Conservation (phyloP, 1,284 basidiomycete genomes). For the Tylopilus orsonianus region DNA sequence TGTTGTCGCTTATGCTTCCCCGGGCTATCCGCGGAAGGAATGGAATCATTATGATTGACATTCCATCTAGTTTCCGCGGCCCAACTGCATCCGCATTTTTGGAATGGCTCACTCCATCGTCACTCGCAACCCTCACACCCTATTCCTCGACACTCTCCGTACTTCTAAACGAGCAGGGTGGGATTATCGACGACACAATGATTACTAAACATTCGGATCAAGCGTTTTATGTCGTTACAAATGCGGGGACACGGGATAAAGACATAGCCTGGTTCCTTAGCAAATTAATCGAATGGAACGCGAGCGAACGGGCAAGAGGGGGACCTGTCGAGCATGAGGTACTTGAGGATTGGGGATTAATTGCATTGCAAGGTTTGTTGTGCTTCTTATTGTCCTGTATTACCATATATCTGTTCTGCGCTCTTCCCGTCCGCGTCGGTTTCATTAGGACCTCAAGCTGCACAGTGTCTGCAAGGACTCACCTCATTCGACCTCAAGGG, state of each 20-base stretch:
- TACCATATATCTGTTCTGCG: not conserved
- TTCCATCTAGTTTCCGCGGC: slow-evolving; percentile 58
- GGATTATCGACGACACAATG: slow-evolving; percentile 94
- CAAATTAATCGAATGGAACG: slow-evolving; percentile 78
- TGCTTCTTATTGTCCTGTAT: not conserved
- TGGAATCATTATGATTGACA: not conserved
- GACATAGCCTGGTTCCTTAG: slow-evolving; percentile 80
- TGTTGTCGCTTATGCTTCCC: not conserved
- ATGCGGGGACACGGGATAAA: slow-evolving; percentile 83
- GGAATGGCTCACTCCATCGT: slow-evolving; percentile 83
- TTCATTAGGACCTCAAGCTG: slow-evolving; percentile 76
- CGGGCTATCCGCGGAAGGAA: not conserved
- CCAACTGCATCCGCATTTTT: slow-evolving; percentile 76
- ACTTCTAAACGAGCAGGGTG: slow-evolving; percentile 84
- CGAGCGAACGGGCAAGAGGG: slow-evolving; percentile 43
- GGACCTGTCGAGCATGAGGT: slow-evolving; percentile 79
- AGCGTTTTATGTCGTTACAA: slow-evolving; percentile 94
- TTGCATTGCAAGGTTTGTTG: slow-evolving; percentile 82
- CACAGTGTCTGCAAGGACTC: slow-evolving; percentile 72
- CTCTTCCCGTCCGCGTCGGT: not conserved
- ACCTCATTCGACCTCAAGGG: slow-evolving; percentile 72
- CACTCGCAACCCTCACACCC: slow-evolving; percentile 63
- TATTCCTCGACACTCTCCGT: slow-evolving; percentile 85
- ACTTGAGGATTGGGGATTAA: slow-evolving; percentile 82
- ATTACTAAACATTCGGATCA: slow-evolving; percentile 81